Evolutionary conservation across 495 filamentous ascomycete genomes (phyloP).

Genomic region (Bathelium albidoporum): DNA sequence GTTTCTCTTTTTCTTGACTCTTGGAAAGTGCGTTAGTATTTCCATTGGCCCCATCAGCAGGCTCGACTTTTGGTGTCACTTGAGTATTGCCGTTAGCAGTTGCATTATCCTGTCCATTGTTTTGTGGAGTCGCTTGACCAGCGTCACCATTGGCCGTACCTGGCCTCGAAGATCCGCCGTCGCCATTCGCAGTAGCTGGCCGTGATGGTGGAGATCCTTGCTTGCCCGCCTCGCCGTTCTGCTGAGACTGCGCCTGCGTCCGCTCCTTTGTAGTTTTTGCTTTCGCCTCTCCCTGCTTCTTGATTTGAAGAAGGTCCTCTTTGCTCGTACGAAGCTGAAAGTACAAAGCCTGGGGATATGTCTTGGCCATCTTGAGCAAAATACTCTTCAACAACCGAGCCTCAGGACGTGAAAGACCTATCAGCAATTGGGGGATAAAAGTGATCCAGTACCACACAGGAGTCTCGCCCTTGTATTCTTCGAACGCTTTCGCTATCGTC

Average conservation of each 20-base stretch:
- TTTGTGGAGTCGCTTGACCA: constrained; percentile 21
- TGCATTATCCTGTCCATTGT: constrained; percentile 16
- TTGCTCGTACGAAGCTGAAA: constrained; percentile 85
- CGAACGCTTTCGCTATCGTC: constrained; percentile 68
- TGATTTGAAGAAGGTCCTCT: constrained; percentile 90
- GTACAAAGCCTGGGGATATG: constrained; percentile 86
- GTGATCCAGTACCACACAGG: constrained; percentile 99
- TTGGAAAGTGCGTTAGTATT: constrained; percentile 20
- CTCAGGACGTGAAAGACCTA: constrained; percentile 71
- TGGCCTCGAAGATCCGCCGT: constrained; percentile 34
- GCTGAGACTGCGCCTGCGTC: constrained; percentile 28
- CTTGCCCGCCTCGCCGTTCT: constrained; percentile 35
- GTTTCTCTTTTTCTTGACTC: constrained; percentile 46
- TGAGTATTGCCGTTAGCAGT: constrained; percentile 17
- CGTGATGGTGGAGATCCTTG: constrained; percentile 35
- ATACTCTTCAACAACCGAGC: constrained; percentile 73
- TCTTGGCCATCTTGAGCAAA: constrained; percentile 85
- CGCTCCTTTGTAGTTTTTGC: constrained; percentile 48
- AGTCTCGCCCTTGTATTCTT: constrained; percentile 89
- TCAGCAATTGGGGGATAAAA: constrained; percentile 91
- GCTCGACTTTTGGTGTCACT: constrained; percentile 25
- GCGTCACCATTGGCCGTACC: constrained; percentile 41
- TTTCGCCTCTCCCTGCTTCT: constrained; percentile 76
- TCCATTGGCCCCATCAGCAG: constrained; percentile 30
- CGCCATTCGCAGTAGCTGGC: constrained; percentile 28